Evolutionary conservation across 2,329 filamentous ascomycete species (phyloP).

Genomic region (Monosporascus cannonballus): DNA sequence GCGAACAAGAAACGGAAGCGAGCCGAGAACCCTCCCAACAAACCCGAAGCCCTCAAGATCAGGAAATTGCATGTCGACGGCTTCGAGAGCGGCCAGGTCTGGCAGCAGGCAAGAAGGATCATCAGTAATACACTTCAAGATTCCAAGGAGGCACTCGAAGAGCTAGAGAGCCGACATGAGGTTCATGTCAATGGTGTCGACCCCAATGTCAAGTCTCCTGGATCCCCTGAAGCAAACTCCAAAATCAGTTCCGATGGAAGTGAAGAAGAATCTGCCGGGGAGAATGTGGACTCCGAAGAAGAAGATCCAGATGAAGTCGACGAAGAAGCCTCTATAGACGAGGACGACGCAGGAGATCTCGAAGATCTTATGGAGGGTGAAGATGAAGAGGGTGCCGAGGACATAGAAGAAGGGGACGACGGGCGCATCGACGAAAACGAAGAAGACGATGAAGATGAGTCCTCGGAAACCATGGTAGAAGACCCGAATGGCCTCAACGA

Average conservation of each 20-base stretch:
- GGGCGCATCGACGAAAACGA: constrained; percentile 34
- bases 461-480: constrained; percentile 52
- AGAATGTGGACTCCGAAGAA: constrained; percentile 27
- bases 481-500: constrained; percentile 89
- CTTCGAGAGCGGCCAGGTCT: constrained; percentile 83
- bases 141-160: constrained; percentile 39
- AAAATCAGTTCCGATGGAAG: constrained; percentile 14
- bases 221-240: constrained; percentile 31
- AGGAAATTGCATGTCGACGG: constrained; percentile 81
- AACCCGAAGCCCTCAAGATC: constrained; percentile 59
- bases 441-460: constrained; percentile 41
- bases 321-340: constrained; percentile 25
- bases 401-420: constrained; percentile 28
- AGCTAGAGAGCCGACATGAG: constrained; percentile 47
- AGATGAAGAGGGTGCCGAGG: constrained; percentile 25
- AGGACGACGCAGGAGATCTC: constrained; percentile 23
- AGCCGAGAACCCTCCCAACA: constrained; percentile 35
- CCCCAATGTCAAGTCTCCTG: constrained; percentile 27
- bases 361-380: constrained; percentile 16
- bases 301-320: constrained; percentile 27
- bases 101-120: constrained; percentile 86
- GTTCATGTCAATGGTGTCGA: constrained; percentile 43
- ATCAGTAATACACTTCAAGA: constrained; percentile 52
- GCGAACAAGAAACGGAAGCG: constrained; percentile 73
- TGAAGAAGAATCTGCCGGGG: constrained; percentile 27